Conservation (phyloP, 768 basidiomycete genomes). For the Chiua virens region DNA sequence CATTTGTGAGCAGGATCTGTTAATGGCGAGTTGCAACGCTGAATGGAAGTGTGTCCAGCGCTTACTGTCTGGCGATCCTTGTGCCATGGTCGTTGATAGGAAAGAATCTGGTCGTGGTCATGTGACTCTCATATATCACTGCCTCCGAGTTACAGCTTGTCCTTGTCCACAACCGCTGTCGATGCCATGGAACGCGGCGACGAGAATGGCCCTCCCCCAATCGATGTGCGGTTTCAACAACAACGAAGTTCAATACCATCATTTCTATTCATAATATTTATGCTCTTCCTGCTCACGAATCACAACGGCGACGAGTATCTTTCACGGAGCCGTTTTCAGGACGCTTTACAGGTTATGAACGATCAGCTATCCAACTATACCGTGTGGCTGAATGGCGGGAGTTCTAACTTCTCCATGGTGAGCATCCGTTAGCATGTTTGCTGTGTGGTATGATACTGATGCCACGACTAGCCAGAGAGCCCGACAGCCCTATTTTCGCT, state of each 20-base stretch:
- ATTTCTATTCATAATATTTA: conserved; percentile 70
- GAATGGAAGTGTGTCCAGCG: conserved; percentile 53
- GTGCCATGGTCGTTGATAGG: conserved; percentile 12
- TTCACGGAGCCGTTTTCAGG: conserved; percentile 62
- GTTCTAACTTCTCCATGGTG: conserved; percentile 66
- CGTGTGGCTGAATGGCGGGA: conserved; percentile 69
- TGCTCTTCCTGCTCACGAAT: conserved; percentile 79
- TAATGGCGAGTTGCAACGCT: conserved; percentile 52
- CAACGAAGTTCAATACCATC: conserved; percentile 65
- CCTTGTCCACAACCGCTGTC: neutral
- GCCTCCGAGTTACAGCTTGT: neutral
- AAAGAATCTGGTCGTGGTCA: conserved; percentile 10
- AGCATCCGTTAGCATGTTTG: conserved; percentile 17
- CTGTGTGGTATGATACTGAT: conserved; percentile 2
- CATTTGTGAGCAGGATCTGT: conserved; percentile 52
- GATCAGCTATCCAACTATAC: conserved; percentile 72
- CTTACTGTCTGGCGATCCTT: conserved; percentile 37
- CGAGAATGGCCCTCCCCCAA: conserved; percentile 13
- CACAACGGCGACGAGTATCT: conserved; percentile 68
- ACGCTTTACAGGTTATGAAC: conserved; percentile 56
- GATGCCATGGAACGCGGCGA: conserved; percentile 32
- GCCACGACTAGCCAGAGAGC: conserved; percentile 43
- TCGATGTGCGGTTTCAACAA: conserved; percentile 18
- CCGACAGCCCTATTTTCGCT: conserved; percentile 46
- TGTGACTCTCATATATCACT: conserved; percentile 14